These are phyloP conservation scores for Peniophora sp. DNA, from an alignment of 1,284 basidiomycete species.

Conservation along the genomic window DNA sequence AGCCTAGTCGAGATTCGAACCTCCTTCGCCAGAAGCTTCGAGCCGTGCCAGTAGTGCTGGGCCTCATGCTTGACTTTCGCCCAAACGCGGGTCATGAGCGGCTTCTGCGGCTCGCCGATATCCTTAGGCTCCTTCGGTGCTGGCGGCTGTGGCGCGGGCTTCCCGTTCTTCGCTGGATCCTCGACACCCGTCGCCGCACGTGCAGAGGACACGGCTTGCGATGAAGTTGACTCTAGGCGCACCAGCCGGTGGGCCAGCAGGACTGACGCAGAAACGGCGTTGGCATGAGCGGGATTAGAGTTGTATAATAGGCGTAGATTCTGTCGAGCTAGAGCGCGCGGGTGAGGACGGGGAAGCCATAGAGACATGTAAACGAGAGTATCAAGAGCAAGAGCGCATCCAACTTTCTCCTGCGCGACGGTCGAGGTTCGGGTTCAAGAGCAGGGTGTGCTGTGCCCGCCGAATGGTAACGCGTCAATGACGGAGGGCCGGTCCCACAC, in stretches of 20 bases:
- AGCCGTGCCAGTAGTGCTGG: conserved; percentile 95
- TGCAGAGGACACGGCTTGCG: too few relatives aligned
- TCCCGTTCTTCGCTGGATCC: conserved; percentile 14
- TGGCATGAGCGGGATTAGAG: too few relatives aligned
- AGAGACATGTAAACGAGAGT: conserved; percentile 18
- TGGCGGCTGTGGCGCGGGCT: conserved; percentile 41
- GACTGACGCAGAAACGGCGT: too few relatives aligned
- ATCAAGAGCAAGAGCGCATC: not conserved
- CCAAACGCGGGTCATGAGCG: conserved; percentile 66
- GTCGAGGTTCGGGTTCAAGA: too few relatives aligned
- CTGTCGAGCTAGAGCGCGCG: too few relatives aligned
- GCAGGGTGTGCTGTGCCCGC: too few relatives aligned
- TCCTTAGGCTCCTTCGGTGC: conserved; percentile 33
- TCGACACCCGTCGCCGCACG: not conserved
- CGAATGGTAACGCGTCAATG: too few relatives aligned
- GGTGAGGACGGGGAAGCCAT: conserved; percentile 22
- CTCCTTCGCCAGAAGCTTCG: conserved; percentile 92
- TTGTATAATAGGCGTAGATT: too few relatives aligned
- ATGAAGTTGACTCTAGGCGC: too few relatives aligned
- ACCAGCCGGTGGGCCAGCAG: too few relatives aligned
- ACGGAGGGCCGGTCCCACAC: too few relatives aligned
- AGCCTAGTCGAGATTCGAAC: conserved; percentile 86
- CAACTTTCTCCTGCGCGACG: too few relatives aligned
- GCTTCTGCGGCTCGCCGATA: conserved; percentile 28
- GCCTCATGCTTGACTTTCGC: conserved; percentile 94